A percentile compares a stretch with the other conserved stretches of the same genome.
Conservation (phyloP, 805 yeast species). For the Priceomyces fermenticarens region DNA sequence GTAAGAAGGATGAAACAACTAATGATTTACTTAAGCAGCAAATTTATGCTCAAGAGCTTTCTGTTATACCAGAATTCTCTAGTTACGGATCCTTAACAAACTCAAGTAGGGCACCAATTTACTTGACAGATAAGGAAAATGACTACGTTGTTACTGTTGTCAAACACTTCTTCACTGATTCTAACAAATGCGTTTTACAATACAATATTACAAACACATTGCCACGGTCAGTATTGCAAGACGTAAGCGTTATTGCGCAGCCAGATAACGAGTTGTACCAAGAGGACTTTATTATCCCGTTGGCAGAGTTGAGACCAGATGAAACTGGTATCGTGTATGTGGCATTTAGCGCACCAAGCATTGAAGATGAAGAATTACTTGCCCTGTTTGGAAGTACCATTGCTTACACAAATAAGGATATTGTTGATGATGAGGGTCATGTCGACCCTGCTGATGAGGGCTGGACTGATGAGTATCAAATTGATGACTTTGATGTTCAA, state of each 20-base stretch:
- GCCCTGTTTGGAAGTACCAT: conserved; percentile 62
- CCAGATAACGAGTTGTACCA: conserved; percentile 55
- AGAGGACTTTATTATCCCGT: conserved; percentile 74
- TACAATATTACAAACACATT: conserved; percentile 83
- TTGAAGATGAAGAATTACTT: conserved; percentile 39
- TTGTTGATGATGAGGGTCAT: conserved; percentile 67
- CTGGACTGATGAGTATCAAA: conserved; percentile 88
- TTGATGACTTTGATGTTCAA: conserved; percentile 69
- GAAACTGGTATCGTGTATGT: conserved; percentile 75
- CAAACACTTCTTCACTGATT: conserved; percentile 72
- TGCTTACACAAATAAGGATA: conserved; percentile 74
- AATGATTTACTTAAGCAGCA: conserved; percentile 47
- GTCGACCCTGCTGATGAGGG: conserved; percentile 73
- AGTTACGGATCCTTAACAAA: conserved; percentile 73
- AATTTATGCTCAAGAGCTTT: conserved; percentile 66
- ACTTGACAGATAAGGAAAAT: conserved; percentile 87
- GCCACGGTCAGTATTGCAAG: conserved; percentile 69
- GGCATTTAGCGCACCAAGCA: conserved; percentile 61
- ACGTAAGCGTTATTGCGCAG: conserved; percentile 68
- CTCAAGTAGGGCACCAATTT: conserved; percentile 55
- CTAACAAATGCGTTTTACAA: conserved; percentile 72
- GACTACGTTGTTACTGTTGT: conserved; percentile 85
- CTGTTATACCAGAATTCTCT: conserved; percentile 68
- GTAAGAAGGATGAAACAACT: conserved; percentile 15
- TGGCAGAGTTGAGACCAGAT: conserved; percentile 69